These are phyloP conservation scores for Angomonas deanei DNA, from an alignment of 208 protist species.

Conservation along the genomic window DNA sequence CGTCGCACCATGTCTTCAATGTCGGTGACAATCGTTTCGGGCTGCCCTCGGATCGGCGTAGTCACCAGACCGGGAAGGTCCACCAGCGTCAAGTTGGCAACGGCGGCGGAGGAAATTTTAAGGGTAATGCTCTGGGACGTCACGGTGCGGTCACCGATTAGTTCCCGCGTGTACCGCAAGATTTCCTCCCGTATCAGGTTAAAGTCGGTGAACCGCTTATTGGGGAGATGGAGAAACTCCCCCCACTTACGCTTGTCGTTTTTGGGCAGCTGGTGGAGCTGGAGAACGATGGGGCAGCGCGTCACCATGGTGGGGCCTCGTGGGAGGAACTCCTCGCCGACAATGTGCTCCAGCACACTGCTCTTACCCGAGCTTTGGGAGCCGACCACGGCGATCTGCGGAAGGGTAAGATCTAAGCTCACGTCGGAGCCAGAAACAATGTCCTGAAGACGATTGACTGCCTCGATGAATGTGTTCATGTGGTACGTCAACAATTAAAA, in stretches of 20 bases:
- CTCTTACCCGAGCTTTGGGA: slow-evolving; percentile 75
- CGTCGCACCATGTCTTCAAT: slow-evolving; percentile 8
- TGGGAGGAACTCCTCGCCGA: slow-evolving; percentile 94
- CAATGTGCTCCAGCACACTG: slow-evolving; percentile 94
- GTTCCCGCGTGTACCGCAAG: background rate
- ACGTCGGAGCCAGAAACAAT: slow-evolving; percentile 3
- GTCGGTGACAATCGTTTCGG: background rate
- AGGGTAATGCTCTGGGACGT: slow-evolving; percentile 6
- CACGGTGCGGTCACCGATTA: background rate
- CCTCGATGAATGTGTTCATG: slow-evolving; percentile 9
- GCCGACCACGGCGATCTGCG: slow-evolving; percentile 93
- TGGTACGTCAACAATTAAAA: background rate
- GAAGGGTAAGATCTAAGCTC: slow-evolving; percentile 31
- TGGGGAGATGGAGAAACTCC: slow-evolving; percentile 67
- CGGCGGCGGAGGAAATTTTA: background rate
- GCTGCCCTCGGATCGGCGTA: background rate
- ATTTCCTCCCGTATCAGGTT: slow-evolving; percentile 3
- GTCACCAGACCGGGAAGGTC: slow-evolving; percentile 10
- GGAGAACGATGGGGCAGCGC: slow-evolving; percentile 90
- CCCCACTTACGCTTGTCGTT: slow-evolving; percentile 23
- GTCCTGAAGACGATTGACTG: slow-evolving; percentile 4
- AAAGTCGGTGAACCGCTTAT: slow-evolving; percentile 4
- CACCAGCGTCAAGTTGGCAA: slow-evolving; percentile 5
- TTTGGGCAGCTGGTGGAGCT: slow-evolving; percentile 59
- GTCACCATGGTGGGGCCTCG: slow-evolving; percentile 94